Base-by-base conservation (phyloP, 768 basidiomycete genomes). In the Termitomyces sp. region DNA sequence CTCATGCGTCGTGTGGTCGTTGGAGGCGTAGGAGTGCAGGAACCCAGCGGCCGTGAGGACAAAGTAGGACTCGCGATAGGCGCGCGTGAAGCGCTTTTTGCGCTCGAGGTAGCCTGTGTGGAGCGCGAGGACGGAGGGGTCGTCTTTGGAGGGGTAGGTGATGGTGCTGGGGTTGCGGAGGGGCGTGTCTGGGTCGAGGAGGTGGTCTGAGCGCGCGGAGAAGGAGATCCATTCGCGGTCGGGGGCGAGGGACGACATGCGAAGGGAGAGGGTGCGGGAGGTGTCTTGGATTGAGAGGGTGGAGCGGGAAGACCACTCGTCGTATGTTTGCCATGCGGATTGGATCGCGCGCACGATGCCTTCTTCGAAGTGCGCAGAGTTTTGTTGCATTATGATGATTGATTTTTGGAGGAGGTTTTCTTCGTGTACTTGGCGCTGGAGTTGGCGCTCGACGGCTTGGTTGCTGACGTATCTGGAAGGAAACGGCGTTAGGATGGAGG, bases 391-490 rank as follows among this genome's bases (percentile, higher is more conserved):
- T 73, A 99, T 96, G 70, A 99, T 88, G 69, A 98, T 92, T 2
- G 90, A 92, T 73, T 98, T 99, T 76, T 99, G 96, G 15, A 99
- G 86, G 0, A 95, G 87, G 71, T 99, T 99, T 76, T 99, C 97
- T 76, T 97, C 96, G 75, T 94, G 87, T 49, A 98, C 92, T 76
- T 98, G 96, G 67, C 91, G 92, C 64, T 87, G 84, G 16, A 97
- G 85, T 72, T 97, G 94, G 55, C 56, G 84, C 78, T 58, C 80
- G 76, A 96, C 94, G 59, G 39, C 48, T 11, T 59, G 58, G 72
- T 94, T 93, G 60, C 84, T 80, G 52, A 92, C 80, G 71, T 82
- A 90, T 12, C 87, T 88, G 16, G 1, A 58, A 0, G 20, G 20
- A n/a, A n/a, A n/a, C 11, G 38, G 20, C n/a, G 9, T 39, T 55